Conservation (phyloP, 2,329 filamentous ascomycete species). For the Verticillium nubilum region DNA sequence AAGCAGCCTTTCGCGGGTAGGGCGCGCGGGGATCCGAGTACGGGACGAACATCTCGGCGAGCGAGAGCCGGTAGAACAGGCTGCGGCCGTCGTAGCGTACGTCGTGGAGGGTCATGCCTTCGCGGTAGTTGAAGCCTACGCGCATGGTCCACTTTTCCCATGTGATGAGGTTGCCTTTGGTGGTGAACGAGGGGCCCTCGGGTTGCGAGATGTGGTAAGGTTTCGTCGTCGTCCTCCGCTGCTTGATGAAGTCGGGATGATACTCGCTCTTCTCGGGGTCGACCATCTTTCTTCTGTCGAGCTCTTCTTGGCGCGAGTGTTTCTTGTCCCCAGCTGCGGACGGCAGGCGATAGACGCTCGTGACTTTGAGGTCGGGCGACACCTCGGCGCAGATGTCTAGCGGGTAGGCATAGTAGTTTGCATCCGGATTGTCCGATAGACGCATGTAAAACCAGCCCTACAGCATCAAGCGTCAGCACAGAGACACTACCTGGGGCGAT, state of each 20-base stretch:
- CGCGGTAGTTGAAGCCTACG: slow-evolving; percentile 63
- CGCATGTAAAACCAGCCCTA: slow-evolving; percentile 15
- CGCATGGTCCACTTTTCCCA: slow-evolving; percentile 67
- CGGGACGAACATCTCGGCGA: slow-evolving; percentile 67
- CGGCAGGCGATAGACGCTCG: slow-evolving; percentile 43
- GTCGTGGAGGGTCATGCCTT: slow-evolving; percentile 65
- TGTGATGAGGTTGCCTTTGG: slow-evolving; percentile 39
- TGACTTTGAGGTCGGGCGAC: slow-evolving; percentile 41
- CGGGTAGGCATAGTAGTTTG: slow-evolving; percentile 54
- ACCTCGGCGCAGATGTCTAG: slow-evolving; percentile 47
- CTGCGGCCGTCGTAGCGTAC: slow-evolving; percentile 60
- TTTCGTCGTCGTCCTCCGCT: slow-evolving; percentile 23
- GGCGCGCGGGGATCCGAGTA: slow-evolving; percentile 61
- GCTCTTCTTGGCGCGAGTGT: slow-evolving; percentile 25
- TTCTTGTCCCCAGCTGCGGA: slow-evolving; percentile 31
- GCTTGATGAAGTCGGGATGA: slow-evolving; percentile 20
- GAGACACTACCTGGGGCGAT: too few species aligned
- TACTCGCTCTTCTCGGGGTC: slow-evolving; percentile 26
- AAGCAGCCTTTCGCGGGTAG: slow-evolving; percentile 63
- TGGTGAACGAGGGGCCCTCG: slow-evolving; percentile 28
- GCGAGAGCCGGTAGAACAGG: slow-evolving; percentile 61
- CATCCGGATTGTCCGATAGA: slow-evolving; percentile 33
- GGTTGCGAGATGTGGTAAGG: slow-evolving; percentile 32
- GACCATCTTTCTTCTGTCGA: slow-evolving; percentile 32
- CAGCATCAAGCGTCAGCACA: neutral